Base-by-base conservation (phyloP, 1,284 basidiomycete genomes). In the Caloboletus firmus region DNA sequence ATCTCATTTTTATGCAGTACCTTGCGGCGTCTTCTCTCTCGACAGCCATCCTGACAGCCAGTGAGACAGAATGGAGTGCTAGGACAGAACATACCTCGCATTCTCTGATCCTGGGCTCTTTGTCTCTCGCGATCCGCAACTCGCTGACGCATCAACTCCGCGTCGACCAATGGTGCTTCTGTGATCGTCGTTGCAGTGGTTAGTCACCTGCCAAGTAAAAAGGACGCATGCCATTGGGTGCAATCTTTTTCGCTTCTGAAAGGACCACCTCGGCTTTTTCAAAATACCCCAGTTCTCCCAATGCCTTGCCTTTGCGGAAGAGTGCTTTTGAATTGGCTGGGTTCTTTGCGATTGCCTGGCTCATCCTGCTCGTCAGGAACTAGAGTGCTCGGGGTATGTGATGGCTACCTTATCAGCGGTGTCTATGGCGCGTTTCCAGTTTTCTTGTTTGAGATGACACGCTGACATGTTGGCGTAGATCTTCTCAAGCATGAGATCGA, bases 381-480 rank as follows among this genome's bases (percentile, higher is more conserved):
- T 4, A 11, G 37, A 36, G n/a, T 30, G 24, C 59, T 12, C 30
- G 36, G 32, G 34, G 17, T 22, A 36, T 26, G 22, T 43, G 36
- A 32, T 22, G 28, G 15, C 20, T 43, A 83, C 89, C 77, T 90
- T 87, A 60, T 91, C 83, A 20, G 89, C 87, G 18, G 87, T 84
- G 62, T 91, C 88, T 47, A 83, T 67, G 1, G 84, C 85, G 12
- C 90, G 82, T 64, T 83, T 80, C 85, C 86, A 92, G 65, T 90
- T 92, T 45, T 76, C 72, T 45, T 80, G 80, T 71, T 88, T 91
- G 60, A 92, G 72, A 66, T 92, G 87, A 61, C 87, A 90, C 5
- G 87, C 87, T 4, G 85, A 81, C 86, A 89, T 87, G 55, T 91
- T 92, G 5, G 85, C 80, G 60, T 92, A 89, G 40, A 91, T 83